Conservation (phyloP, 306 rosid species). For the Canavalia ensiformis region DNA sequence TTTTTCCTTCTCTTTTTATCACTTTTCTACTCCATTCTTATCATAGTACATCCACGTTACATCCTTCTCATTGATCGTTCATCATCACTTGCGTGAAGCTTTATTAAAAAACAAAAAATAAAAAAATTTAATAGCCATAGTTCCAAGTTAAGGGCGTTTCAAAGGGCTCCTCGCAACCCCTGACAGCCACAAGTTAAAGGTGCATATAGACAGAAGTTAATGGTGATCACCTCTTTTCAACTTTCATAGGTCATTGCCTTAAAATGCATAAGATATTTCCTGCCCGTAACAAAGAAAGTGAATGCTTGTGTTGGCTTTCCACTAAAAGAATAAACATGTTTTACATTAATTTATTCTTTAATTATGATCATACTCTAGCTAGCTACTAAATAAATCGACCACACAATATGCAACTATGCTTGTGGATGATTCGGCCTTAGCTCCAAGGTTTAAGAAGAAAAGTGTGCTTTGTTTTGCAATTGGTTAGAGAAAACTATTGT, state of each 20-base stretch:
- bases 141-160: conserved; percentile 27
- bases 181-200: conserved; percentile 52
- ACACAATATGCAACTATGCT: conserved; percentile 1
- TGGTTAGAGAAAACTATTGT: conserved; percentile 37
- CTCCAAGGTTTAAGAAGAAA: conserved; percentile 28
- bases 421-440: conserved; percentile 4
- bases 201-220: conserved; percentile 30
- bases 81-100: conserved; percentile 53
- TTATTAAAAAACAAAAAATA: conserved; percentile 49
- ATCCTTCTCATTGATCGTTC: conserved; percentile 43
- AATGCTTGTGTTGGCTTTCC: conserved; percentile 61
- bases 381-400: conserved; percentile 32
- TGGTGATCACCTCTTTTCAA: conserved; percentile 41
- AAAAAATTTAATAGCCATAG: neutral
- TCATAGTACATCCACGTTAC: neutral
- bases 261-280: conserved; percentile 60
- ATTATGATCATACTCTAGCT: conserved; percentile 27
- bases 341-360: conserved; percentile 15
- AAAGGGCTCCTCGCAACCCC: neutral
- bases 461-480: conserved; percentile 35
- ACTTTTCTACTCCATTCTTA: conserved; percentile 12
- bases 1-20: neutral
- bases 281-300: conserved; percentile 57
- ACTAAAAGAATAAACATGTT: conserved; percentile 47
- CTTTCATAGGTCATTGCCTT: conserved; percentile 47